Conservation (phyloP, 169 alveolate species). For the Cryptosporidium parvum region DNA sequence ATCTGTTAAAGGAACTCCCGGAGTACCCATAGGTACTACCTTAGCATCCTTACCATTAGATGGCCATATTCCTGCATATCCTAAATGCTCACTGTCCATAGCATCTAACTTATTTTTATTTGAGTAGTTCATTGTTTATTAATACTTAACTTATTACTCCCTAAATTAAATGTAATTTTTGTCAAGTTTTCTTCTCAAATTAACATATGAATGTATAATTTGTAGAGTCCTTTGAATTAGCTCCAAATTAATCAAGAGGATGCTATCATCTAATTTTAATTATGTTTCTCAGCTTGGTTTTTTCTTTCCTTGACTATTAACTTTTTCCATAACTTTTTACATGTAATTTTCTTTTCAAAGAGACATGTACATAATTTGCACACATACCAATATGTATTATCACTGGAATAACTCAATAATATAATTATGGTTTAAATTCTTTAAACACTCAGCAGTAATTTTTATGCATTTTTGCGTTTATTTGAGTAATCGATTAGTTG, state of each 20-base stretch:
- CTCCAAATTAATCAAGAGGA: neutral
- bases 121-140: conserved; percentile 10
- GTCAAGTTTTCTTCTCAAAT: conserved; percentile 1
- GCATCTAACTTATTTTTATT: neutral
- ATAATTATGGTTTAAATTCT: neutral
- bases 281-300: neutral
- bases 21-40: conserved; percentile 66
- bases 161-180: neutral
- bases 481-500: neutral
- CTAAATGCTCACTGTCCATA: neutral
- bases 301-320: neutral
- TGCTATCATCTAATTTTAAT: neutral
- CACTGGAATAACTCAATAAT: neutral
- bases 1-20: conserved; percentile 66
- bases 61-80: conserved; percentile 72
- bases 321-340: conserved; percentile 18
- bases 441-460: neutral
- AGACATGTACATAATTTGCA: conserved; percentile 68
- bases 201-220: conserved; percentile 12
- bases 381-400: conserved; percentile 42
- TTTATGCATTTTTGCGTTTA: neutral
- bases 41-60: conserved; percentile 29
- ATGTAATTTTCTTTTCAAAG: conserved; percentile 32
- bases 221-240: neutral
- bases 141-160: neutral